Evolutionary conservation across 768 basidiomycete genomes (phyloP).

Genomic region (Obba rivulosa): DNA sequence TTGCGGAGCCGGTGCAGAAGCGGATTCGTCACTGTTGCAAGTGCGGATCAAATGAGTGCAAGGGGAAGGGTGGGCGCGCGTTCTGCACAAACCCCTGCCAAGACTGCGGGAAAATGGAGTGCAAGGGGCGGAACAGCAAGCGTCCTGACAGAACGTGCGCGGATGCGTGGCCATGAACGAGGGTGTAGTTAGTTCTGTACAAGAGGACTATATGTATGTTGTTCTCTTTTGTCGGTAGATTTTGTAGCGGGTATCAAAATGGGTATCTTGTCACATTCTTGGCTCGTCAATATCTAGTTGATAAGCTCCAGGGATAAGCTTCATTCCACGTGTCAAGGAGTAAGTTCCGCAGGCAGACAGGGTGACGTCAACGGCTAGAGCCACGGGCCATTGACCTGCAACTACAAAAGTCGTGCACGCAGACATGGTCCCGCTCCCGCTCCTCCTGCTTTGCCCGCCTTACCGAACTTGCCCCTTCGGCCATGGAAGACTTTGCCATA

Average conservation of each 20-base stretch:
- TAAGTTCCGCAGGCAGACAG: too few relatives aligned
- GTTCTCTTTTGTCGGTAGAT: too few relatives aligned
- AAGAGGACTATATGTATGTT: too few relatives aligned
- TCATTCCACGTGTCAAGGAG: too few relatives aligned
- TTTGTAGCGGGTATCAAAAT: too few relatives aligned
- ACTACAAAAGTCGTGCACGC: not conserved
- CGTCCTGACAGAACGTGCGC: conserved; percentile 70
- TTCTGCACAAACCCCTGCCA: conserved; percentile 74
- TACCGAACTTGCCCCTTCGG: not conserved
- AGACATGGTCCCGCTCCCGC: not conserved
- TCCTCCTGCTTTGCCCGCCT: not conserved
- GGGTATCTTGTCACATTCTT: too few relatives aligned
- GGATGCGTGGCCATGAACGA: conserved; percentile 40
- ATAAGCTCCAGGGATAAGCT: too few relatives aligned
- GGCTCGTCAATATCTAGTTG: too few relatives aligned
- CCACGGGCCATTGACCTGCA: not conserved
- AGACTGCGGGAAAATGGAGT: conserved; percentile 79
- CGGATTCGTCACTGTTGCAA: conserved; percentile 79
- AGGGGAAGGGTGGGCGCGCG: conserved; percentile 72
- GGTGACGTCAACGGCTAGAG: not conserved
- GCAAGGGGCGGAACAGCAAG: conserved; percentile 72
- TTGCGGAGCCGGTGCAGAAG: conserved; percentile 34
- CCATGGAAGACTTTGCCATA: conserved; percentile 19
- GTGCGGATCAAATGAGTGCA: conserved; percentile 76
- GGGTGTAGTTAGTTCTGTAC: not conserved